These are phyloP conservation scores for Corylus heterophylla DNA, from an alignment of 306 rosid genomes.

Conservation along the genomic window DNA sequence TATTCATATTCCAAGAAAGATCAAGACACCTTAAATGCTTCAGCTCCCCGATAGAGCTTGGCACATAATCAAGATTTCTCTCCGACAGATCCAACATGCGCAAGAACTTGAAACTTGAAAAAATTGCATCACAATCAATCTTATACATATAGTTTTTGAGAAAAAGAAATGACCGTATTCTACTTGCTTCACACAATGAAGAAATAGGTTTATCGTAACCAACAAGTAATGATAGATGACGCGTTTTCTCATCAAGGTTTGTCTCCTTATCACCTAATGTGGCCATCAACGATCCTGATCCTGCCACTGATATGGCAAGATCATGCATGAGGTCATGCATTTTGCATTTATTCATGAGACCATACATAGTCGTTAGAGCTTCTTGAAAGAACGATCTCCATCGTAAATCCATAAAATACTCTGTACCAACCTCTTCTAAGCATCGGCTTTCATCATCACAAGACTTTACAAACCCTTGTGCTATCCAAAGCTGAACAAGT, in stretches of 20 bases:
- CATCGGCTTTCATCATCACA: not conserved
- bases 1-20: not conserved
- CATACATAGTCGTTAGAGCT: not conserved
- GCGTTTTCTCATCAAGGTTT: not conserved
- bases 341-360: not conserved
- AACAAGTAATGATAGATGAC: not conserved
- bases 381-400: constrained; percentile 12
- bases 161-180: constrained; percentile 2
- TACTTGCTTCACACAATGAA: not conserved
- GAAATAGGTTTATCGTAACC: too few species aligned
- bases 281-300: not conserved
- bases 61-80: not conserved
- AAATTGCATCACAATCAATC: not conserved
- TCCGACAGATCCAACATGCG: not conserved
- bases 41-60: not conserved
- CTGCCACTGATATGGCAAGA: constrained; percentile 13
- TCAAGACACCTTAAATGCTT: constrained; percentile 11
- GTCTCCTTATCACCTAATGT: not conserved
- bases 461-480: constrained; percentile 12
- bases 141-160: rapidly evolving
- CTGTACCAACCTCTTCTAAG: not conserved
- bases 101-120: not conserved
- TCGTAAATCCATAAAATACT: not conserved
- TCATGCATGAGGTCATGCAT: constrained; percentile 29
- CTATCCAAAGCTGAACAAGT: too few species aligned